Conservation (phyloP, 2,329 filamentous ascomycete species). For the Calonectria henricotiae region DNA sequence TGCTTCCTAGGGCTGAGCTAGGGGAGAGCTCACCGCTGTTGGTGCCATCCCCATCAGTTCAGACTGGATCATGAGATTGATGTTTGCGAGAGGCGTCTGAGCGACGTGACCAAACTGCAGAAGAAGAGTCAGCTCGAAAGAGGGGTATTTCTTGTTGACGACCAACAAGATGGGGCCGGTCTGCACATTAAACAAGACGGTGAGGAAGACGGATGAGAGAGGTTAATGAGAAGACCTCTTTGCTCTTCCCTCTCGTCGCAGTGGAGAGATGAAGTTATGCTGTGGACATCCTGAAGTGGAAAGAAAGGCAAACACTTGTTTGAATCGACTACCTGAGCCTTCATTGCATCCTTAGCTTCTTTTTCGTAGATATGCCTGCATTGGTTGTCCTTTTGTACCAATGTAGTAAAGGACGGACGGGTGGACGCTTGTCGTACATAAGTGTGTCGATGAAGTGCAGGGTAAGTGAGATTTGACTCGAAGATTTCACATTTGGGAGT, state of each 20-base stretch:
- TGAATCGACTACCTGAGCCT: not conserved
- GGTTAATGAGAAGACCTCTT: not conserved
- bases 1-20: not conserved
- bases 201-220: not conserved
- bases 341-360: constrained; percentile 14
- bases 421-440: not conserved
- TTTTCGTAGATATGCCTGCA: not conserved
- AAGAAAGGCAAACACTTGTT: not conserved
- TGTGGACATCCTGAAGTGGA: not conserved
- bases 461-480: not conserved
- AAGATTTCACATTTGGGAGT: no score
- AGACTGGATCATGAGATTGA: not conserved
- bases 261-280: not conserved
- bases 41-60: not conserved
- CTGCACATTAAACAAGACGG: not conserved
- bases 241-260: not conserved
- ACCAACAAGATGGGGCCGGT: not conserved
- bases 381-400: not conserved
- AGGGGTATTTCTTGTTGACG: not conserved
- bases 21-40: not conserved
- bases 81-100: not conserved
- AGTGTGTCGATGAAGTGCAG: not conserved
- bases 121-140: not conserved
- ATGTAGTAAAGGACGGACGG: not conserved
- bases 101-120: not conserved